phyloP scores from a whole-genome alignment of 192 early-diverging fungal genomes.

The Backusella australiensis region DNA sequence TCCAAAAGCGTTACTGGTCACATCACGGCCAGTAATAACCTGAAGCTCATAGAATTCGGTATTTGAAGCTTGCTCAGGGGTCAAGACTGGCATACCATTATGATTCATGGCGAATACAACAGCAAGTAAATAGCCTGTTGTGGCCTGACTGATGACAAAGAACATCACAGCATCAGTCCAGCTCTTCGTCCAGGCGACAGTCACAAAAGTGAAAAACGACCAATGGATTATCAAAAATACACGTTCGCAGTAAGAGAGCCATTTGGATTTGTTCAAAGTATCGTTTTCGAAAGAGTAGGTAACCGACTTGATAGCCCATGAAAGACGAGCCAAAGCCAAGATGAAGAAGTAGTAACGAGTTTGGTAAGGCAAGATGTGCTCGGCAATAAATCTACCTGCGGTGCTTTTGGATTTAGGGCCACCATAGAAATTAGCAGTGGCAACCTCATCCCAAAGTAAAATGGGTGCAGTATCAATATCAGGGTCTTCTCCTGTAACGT shows the following conservation, averaged over 20 bases:
- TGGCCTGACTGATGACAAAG: slow-evolving; percentile 60
- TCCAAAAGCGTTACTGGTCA: slow-evolving; percentile 51
- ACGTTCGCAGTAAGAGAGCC: slow-evolving; percentile 51
- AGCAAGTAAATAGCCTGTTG: slow-evolving; percentile 69
- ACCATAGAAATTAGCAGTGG: slow-evolving; percentile 50
- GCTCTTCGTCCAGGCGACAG: slow-evolving; percentile 38
- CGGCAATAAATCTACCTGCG: slow-evolving; percentile 62
- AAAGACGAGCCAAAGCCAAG: slow-evolving; percentile 70
- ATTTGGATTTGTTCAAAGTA: slow-evolving; percentile 43
- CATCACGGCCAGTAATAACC: slow-evolving; percentile 76
- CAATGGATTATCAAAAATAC: slow-evolving; percentile 62
- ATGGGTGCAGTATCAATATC: slow-evolving; percentile 84
- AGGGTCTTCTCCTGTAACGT: slow-evolving; percentile 77
- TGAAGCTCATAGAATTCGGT: slow-evolving; percentile 78
- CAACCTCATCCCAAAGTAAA: slow-evolving; percentile 71
- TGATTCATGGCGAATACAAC: slow-evolving; percentile 81
- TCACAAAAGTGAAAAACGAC: slow-evolving; percentile 58
- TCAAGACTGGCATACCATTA: slow-evolving; percentile 81
- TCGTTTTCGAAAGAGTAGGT: slow-evolving; percentile 51
- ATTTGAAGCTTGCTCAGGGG: slow-evolving; percentile 55
- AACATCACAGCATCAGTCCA: slow-evolving; percentile 49
- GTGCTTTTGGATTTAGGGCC: slow-evolving; percentile 43
- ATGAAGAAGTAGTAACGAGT: slow-evolving; percentile 70
- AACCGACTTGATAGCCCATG: slow-evolving; percentile 70
- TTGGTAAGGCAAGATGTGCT: slow-evolving; percentile 45